These are phyloP conservation scores for Ottelia alismoides DNA, from an alignment of 106 monocot species.

Conservation along the genomic window DNA sequence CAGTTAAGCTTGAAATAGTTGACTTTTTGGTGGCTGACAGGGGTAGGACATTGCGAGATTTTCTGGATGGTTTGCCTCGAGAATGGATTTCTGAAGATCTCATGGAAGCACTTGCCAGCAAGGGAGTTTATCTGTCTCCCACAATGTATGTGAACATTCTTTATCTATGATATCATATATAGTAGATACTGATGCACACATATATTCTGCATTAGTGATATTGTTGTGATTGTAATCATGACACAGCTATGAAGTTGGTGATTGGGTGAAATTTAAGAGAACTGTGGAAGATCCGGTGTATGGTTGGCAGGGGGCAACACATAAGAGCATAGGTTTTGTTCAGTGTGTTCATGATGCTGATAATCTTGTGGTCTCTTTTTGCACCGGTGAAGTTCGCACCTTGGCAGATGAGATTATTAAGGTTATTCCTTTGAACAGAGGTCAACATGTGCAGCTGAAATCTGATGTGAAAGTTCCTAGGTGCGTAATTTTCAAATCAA, in stretches of 20 bases:
- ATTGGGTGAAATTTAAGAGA: constrained; percentile 91
- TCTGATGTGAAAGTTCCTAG: constrained; percentile 68
- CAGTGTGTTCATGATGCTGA: constrained; percentile 41
- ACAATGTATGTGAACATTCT: constrained; percentile 51
- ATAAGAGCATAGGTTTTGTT: constrained; percentile 86
- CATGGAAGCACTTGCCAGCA: constrained; percentile 78
- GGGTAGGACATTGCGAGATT: constrained; percentile 88
- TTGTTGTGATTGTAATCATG: not conserved
- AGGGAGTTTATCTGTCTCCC: constrained; percentile 85
- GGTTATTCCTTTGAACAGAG: constrained; percentile 87
- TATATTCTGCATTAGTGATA: not conserved
- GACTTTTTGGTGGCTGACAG: constrained; percentile 24
- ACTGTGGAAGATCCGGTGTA: constrained; percentile 40
- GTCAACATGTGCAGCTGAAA: constrained; percentile 92
- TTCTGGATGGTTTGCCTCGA: constrained; percentile 76
- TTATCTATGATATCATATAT: too few species aligned
- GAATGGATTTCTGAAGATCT: constrained; percentile 99
- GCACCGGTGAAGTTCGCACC: constrained; percentile 73
- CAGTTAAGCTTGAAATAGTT: too few species aligned
- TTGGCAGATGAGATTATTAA: constrained; percentile 65
- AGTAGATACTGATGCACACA: too few species aligned
- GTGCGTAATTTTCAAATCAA: too few species aligned
- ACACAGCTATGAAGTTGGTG: constrained; percentile 69
- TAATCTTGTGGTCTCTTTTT: constrained; percentile 73
- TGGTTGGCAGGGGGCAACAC: constrained; percentile 90